Percentiles rank a stretch among this genome's conserved stretches.
These are phyloP conservation scores for Parietaria judaica DNA, from an alignment of 306 rosid genomes.

Conservation along the genomic window DNA sequence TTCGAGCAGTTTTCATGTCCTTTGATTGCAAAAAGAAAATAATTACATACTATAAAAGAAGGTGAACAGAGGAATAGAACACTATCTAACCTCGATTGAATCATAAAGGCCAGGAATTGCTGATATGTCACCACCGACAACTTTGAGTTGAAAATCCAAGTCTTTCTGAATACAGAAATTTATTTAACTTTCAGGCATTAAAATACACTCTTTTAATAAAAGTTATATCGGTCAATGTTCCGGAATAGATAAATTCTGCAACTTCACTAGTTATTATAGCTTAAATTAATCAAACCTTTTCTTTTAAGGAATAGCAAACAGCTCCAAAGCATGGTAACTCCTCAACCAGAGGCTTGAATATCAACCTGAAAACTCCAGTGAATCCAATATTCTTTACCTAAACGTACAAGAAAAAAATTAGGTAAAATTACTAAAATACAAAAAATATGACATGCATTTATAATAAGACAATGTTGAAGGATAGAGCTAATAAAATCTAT, in stretches of 20 bases:
- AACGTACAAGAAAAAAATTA: conserved; percentile 6
- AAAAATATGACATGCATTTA: neutral
- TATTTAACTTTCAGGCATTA: no score
- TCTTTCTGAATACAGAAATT: conserved; percentile 54
- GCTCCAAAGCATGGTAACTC: conserved; percentile 99
- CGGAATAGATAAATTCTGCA: neutral
- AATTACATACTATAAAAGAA: neutral
- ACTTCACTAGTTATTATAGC: conserved; percentile 1
- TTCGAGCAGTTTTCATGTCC: no score
- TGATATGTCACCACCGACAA: conserved; percentile 87
- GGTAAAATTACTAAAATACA: neutral
- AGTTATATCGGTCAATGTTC: neutral
- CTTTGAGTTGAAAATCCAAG: conserved; percentile 80
- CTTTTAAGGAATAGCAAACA: conserved; percentile 75
- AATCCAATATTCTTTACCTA: conserved; percentile 94
- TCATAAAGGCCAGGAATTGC: conserved; percentile 72
- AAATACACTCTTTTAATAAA: neutral
- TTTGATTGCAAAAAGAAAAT: neutral
- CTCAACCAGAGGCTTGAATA: conserved; percentile 82
- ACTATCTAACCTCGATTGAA: conserved; percentile 66
- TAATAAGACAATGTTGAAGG: neutral
- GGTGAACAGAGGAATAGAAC: neutral
- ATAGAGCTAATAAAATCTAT: neutral
- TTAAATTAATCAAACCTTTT: conserved; percentile 51
- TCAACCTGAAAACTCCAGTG: conserved; percentile 89